These are phyloP conservation scores for Lasiodiplodia gonubiensis DNA, from an alignment of 2,329 filamentous ascomycete species.

Conservation along the genomic window DNA sequence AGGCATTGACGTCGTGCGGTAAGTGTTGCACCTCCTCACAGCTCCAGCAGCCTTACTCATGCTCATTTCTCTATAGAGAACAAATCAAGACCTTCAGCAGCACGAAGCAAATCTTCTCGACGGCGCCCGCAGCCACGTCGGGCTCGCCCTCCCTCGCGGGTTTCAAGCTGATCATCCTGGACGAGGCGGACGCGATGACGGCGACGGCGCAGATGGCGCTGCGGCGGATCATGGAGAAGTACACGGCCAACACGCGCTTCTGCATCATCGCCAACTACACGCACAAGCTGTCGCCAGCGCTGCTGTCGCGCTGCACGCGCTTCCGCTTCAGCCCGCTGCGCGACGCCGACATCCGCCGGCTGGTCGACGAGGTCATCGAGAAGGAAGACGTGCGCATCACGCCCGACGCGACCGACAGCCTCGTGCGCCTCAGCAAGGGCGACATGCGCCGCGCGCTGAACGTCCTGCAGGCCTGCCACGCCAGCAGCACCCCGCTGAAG, in stretches of 20 bases:
- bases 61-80: conserved; percentile 56
- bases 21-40: not conserved
- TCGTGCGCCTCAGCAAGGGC: conserved; percentile 87
- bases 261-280: conserved; percentile 99
- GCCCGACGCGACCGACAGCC: conserved; percentile 77
- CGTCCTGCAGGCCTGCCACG: conserved; percentile 94
- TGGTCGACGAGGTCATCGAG: conserved; percentile 88
- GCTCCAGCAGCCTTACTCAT: not conserved
- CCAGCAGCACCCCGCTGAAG: conserved; percentile 73
- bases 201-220: conserved; percentile 97
- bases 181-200: conserved; percentile 99
- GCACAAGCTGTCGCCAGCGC: conserved; percentile 91
- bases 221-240: conserved; percentile 97
- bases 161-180: conserved; percentile 96
- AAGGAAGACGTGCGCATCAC: conserved; percentile 87
- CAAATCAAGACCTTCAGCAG: conserved; percentile 99
- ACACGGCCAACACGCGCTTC: conserved; percentile 96
- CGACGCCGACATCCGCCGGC: conserved; percentile 78
- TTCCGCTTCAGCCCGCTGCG: conserved; percentile 96
- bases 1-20: conserved; percentile 92
- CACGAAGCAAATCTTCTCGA: conserved; percentile 96
- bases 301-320: conserved; percentile 90
- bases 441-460: conserved; percentile 96
- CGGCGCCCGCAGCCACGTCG: conserved; percentile 54
- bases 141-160: conserved; percentile 65